phyloP scores from a whole-genome alignment of 2,329 filamentous ascomycete species.

The Penicillium corylophilum region DNA sequence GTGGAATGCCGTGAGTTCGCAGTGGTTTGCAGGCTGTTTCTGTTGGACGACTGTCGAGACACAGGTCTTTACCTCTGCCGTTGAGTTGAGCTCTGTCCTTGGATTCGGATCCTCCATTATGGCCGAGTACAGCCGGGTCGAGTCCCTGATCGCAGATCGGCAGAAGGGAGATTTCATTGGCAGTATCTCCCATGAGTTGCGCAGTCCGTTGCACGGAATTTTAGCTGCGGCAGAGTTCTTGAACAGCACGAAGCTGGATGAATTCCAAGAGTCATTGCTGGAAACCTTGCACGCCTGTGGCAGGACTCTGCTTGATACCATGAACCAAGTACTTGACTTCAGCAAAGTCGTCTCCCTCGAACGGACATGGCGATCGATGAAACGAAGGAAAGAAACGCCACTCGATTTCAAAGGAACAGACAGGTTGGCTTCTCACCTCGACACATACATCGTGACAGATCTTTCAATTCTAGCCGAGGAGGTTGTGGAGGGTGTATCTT shows the following conservation, averaged over 20 bases:
- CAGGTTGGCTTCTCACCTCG: slow-evolving; percentile 34
- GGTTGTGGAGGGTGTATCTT: slow-evolving; percentile 55
- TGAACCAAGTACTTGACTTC: slow-evolving; percentile 49
- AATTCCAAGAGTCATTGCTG: slow-evolving; percentile 42
- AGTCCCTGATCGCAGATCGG: slow-evolving; percentile 43
- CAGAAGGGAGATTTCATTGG: slow-evolving; percentile 48
- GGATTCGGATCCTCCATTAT: slow-evolving; percentile 45
- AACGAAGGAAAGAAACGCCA: slow-evolving; percentile 25
- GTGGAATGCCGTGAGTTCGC: slow-evolving; percentile 50
- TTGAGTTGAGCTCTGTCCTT: slow-evolving; percentile 42
- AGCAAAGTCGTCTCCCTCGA: slow-evolving; percentile 52
- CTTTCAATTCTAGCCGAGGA: slow-evolving; percentile 52
- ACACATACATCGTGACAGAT: slow-evolving; percentile 40
- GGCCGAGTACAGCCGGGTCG: slow-evolving; percentile 44
- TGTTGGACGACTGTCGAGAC: slow-evolving; percentile 44
- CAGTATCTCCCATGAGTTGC: slow-evolving; percentile 46
- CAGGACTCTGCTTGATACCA: slow-evolving; percentile 44
- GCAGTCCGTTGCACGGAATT: slow-evolving; percentile 45
- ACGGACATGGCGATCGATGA: slow-evolving; percentile 37
- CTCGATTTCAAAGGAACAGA: slow-evolving; percentile 31
- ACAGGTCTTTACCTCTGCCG: slow-evolving; percentile 36
- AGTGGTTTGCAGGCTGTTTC: slow-evolving; percentile 49
- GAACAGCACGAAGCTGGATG: slow-evolving; percentile 38
- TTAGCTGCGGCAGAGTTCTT: slow-evolving; percentile 44
- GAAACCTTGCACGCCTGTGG: slow-evolving; percentile 45